Percentiles rank a stretch among this genome's conserved stretches.
phyloP scores from a whole-genome alignment of 116 monocot genomes.

The Phalaenopsis hybrid region DNA sequence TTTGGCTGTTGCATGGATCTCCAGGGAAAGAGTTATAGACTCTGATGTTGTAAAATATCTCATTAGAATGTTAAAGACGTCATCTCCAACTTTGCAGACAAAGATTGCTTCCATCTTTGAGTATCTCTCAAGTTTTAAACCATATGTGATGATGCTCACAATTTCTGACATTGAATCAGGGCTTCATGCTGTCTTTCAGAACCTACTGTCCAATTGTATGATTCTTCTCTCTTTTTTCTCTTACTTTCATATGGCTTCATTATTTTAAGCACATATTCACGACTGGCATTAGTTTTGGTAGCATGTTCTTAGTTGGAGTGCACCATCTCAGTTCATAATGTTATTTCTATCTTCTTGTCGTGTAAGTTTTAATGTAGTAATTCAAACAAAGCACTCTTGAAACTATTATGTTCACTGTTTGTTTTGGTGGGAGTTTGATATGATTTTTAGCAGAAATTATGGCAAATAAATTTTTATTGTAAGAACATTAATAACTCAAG shows the following conservation, averaged over 20 bases:
- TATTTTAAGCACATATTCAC: background rate
- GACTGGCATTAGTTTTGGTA: too few species aligned
- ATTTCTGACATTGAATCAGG: constrained; percentile 36
- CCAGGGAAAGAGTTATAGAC: constrained; percentile 35
- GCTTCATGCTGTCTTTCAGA: constrained; percentile 41
- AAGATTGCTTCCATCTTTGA: constrained; percentile 63
- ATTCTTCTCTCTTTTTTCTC: constrained; percentile 1
- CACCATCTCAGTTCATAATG: too few species aligned
- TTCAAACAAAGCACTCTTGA: too few species aligned
- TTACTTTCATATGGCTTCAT: background rate
- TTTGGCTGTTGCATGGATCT: background rate
- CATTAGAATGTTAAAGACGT: constrained; percentile 36
- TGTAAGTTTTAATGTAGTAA: too few species aligned
- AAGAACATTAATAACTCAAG: too few species aligned
- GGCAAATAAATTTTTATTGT: too few species aligned
- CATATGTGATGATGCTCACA: constrained; percentile 22
- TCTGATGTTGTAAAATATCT: constrained; percentile 30
- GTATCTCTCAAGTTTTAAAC: constrained; percentile 34
- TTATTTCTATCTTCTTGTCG: too few species aligned
- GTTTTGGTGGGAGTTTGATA: too few species aligned
- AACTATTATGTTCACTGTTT: too few species aligned
- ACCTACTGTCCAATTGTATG: constrained; percentile 26
- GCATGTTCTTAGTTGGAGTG: too few species aligned
- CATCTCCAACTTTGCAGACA: constrained; percentile 45
- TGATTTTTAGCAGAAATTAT: too few species aligned